phyloP scores from a whole-genome alignment of 768 basidiomycete genomes.

The Sporobolomyces phaffii region DNA sequence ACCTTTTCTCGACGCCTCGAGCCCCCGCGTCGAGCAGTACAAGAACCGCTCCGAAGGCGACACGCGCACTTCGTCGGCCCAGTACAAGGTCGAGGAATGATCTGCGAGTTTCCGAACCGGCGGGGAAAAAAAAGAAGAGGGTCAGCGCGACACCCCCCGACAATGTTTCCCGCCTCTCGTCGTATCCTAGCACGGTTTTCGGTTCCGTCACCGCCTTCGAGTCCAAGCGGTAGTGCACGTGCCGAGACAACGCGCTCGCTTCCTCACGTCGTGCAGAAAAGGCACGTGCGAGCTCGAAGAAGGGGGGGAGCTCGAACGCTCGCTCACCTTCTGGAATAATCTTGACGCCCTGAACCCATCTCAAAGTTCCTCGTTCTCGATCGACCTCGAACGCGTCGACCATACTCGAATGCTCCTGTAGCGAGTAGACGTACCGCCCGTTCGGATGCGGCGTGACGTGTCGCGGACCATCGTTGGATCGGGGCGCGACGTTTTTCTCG shows the following conservation, averaged over 20 bases:
- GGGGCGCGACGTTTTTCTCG: slow-evolving; percentile 37
- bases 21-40: slow-evolving; percentile 43
- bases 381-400: slow-evolving; percentile 32
- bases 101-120: background rate
- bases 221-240: too few species aligned
- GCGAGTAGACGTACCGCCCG: slow-evolving; percentile 40
- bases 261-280: too few species aligned
- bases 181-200: too few species aligned
- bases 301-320: background rate
- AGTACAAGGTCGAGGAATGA: background rate
- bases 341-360: slow-evolving; percentile 31
- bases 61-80: slow-evolving; percentile 34
- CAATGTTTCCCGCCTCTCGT: too few species aligned
- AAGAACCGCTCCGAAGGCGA: slow-evolving; percentile 28
- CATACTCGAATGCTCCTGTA: slow-evolving; percentile 43
- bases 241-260: too few species aligned
- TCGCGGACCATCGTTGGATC: slow-evolving; percentile 41
- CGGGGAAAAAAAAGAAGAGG: background rate
- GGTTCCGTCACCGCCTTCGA: too few species aligned
- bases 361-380: slow-evolving; percentile 13
- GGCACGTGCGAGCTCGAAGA: background rate
- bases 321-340: slow-evolving; percentile 35
- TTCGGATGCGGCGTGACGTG: slow-evolving; percentile 43
- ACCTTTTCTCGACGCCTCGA: slow-evolving; percentile 34
- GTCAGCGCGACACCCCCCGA: background rate